Evolutionary conservation across 2,329 filamentous ascomycete species (phyloP).

Genomic region (Colletotrichum brevisporum): DNA sequence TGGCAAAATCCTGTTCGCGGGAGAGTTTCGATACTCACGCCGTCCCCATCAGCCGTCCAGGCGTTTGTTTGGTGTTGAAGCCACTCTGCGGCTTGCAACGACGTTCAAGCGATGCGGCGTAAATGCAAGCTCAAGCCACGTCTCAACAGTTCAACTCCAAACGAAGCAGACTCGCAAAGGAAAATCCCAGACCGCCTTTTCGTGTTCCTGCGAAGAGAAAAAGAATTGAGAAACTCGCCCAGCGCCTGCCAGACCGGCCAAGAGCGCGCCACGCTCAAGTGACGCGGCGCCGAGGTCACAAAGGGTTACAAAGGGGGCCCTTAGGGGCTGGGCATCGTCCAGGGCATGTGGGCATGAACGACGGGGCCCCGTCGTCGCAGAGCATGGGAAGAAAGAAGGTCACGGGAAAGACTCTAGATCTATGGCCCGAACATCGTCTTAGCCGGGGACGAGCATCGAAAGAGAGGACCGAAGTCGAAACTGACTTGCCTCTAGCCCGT

Average conservation of each 20-base stretch:
- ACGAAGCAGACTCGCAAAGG: too few relatives aligned
- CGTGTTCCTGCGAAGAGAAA: too few relatives aligned
- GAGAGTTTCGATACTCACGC: too few relatives aligned
- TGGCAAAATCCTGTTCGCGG: too few relatives aligned
- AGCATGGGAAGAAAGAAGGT: conserved; percentile 2
- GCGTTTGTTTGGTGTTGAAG: too few relatives aligned
- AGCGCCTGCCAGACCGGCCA: not conserved
- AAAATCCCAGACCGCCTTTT: too few relatives aligned
- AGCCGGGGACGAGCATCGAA: not conserved
- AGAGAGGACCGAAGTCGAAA: conserved; percentile 20
- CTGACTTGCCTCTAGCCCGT: conserved; percentile 30
- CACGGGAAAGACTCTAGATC: not conserved
- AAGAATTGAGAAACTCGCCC: too few relatives aligned
- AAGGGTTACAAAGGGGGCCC: not conserved
- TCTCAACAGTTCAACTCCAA: too few relatives aligned
- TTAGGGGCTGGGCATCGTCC: conserved; percentile 25
- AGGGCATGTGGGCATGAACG: conserved; percentile 6
- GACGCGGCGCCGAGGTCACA: conserved; percentile 18
- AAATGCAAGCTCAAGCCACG: too few relatives aligned
- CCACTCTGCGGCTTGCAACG: too few relatives aligned
- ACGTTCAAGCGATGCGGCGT: too few relatives aligned
- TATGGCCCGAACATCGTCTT: not conserved
- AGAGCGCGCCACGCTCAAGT: conserved; percentile 8
- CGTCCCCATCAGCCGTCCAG: too few relatives aligned
- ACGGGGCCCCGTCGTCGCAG: conserved; percentile 3